These are phyloP conservation scores for Dactylellina haptotyla DNA, from an alignment of 2,329 filamentous ascomycete species.

Conservation along the genomic window DNA sequence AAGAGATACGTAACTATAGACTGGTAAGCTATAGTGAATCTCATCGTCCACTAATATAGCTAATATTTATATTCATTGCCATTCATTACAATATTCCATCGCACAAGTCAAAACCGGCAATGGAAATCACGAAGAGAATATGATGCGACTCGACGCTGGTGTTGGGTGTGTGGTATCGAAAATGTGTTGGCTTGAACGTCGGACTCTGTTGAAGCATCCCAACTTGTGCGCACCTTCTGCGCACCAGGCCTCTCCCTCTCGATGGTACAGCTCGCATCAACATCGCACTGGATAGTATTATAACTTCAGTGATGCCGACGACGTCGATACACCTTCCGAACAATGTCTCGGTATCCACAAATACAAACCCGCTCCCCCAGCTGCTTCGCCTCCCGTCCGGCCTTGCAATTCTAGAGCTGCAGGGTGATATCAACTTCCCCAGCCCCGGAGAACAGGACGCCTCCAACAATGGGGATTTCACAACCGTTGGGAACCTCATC, in stretches of 20 bases:
- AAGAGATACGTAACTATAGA: too few species aligned
- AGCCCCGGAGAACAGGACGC: slow-evolving; percentile 55
- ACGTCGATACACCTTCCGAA: slow-evolving; percentile 36
- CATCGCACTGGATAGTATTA: background rate
- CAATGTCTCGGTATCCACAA: background rate
- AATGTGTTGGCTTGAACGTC: slow-evolving; percentile 23
- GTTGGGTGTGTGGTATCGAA: slow-evolving; percentile 34
- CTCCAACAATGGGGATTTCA: slow-evolving; percentile 60
- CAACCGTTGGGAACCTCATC: slow-evolving; percentile 75
- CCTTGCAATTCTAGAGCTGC: slow-evolving; percentile 88
- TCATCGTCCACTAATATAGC: too few species aligned
- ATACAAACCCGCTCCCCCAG: slow-evolving; percentile 74
- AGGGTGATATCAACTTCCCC: slow-evolving; percentile 86
- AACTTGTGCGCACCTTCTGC: background rate
- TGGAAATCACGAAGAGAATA: background rate
- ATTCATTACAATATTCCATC: too few species aligned
- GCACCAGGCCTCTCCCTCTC: background rate
- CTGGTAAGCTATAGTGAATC: too few species aligned
- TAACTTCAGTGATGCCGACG: slow-evolving; percentile 22
- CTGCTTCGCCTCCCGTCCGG: slow-evolving; percentile 89
- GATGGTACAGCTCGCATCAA: background rate
- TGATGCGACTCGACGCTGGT: background rate
- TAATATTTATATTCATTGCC: too few species aligned
- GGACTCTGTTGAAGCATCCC: background rate
- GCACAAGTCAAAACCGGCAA: background rate